Base-by-base conservation (phyloP, 2,329 filamentous ascomycete genomes). In the Fusarium floridanum region DNA sequence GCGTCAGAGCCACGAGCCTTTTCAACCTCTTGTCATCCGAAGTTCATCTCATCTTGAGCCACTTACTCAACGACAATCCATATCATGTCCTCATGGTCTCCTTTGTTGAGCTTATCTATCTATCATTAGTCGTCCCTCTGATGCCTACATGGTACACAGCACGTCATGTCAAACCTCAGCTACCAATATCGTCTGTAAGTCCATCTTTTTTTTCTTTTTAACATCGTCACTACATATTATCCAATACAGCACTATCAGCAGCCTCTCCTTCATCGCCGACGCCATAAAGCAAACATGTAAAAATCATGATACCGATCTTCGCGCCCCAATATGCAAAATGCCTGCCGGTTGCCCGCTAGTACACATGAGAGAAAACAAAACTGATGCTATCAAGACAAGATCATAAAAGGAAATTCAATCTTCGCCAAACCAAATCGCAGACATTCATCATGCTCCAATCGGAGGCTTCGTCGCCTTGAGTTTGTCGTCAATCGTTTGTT, bases 401-500 rank as follows among this genome's bases (percentile, higher is more conserved):
- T 53, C 37, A 36, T 48, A 76, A 74, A 70, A 72, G 53, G 63
- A 50, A 66, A 70, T 39, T 65, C 59, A 56, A 53, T 48, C 22
- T 74, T 67, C 66, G 61, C 76, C 66, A 61, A 56, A 37, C 39
- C 45, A 37, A 61, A 41, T 61, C 61, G 59, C 77, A 66, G 70
- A 66, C 63, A 66, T 62, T 76, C 64, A 56, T 77, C 70, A 57
- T 72, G 41, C 37, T 65, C 53, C 67, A 56, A 55, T 61, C 37
- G 37, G 55, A 64, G 50, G n/a, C 37, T 70, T 62, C 53, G 61
- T 39, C 59, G 43, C 64, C 20, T 62, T 70, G 61, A 70, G 66
- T 61, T 71, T 64, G 27, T 79, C 71, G 60, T 79, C 70, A 69
- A 72, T 77, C 70, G 56, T 70, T 36, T 66, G 56, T 53, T 68